Base-by-base conservation (phyloP, 257 asterid species). In the Henckelia pumila region DNA sequence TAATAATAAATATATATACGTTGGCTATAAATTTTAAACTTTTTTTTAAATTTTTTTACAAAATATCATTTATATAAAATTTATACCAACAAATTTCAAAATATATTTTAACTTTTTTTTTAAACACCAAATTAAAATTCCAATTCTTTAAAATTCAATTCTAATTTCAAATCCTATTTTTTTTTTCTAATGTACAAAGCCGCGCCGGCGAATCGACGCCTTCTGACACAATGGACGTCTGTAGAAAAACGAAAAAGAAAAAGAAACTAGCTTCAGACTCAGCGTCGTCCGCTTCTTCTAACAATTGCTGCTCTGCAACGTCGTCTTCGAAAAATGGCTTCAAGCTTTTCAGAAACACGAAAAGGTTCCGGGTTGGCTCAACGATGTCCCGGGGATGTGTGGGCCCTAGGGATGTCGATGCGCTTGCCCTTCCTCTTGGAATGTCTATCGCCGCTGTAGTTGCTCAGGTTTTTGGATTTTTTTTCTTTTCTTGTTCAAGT, bases 371-470 rank as follows among this genome's bases (percentile, higher is more conserved):
- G 28, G 74, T 80, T 66, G 84, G 88, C 72, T 68, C 85, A 35
- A 14, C 59, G 14, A 52, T 63, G 69, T 25, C 70, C 20, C 75
- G 79, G 66, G 71, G 63, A 66, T 65, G n/a, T n/a, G n/a, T 60
- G 64, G 69, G 69, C 35, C 62, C 55, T 21, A 79, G 80, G 37
- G 77, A 74, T 53, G 88, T 81, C 49, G 95, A 86, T 58, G 88
- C 90, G 66, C 89, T 93, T 44, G 97, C 90, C 56, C 89, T 90
- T 56, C 94, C 86, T 66, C 85, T 93, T 24, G 98, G 98, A 70
- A 90, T 90, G 96, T 90, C 97, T 20, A 77, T 93, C 61, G 98
- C 97, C 56, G 96, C 89, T 26, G 83, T 88, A 53, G 84, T 93
- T 78, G 79, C 92, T 63, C 86, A 88, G 98, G 97, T 91, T 44